These are phyloP conservation scores for Globisporangium nunn DNA, from an alignment of 352 stramenopile species.

Conservation along the genomic window DNA sequence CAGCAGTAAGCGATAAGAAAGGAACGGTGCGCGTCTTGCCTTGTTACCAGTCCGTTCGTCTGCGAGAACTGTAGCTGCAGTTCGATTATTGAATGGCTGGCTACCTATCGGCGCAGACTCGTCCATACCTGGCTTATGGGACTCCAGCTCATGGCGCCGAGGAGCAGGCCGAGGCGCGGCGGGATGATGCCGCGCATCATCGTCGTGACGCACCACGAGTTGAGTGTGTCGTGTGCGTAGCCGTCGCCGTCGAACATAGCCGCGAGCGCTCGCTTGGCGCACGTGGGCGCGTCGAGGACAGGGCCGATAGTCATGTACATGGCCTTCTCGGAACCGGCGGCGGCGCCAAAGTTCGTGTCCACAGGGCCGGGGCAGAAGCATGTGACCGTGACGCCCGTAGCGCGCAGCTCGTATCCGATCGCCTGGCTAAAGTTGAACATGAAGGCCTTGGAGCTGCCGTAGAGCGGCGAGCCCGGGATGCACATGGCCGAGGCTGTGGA, in stretches of 20 bases:
- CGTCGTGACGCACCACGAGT: constrained; percentile 4
- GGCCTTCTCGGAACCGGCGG: constrained; percentile 23
- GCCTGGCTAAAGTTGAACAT: constrained; percentile 60
- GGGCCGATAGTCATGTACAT: background rate
- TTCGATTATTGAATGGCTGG: background rate
- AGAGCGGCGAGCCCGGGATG: constrained; percentile 49
- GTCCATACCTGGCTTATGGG: background rate
- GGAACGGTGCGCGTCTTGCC: background rate
- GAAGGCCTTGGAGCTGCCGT: constrained; percentile 64
- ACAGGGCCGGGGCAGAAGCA: constrained; percentile 53
- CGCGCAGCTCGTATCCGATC: constrained; percentile 65
- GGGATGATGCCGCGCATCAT: constrained; percentile 4
- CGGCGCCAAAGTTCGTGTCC: constrained; percentile 56
- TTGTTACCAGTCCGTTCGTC: too few relatives aligned
- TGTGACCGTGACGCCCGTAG: constrained; percentile 55
- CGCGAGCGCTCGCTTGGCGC: constrained; percentile 8
- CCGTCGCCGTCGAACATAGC: constrained; percentile 15
- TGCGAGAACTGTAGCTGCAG: too few relatives aligned
- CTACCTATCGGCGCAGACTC: background rate
- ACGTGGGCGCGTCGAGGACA: constrained; percentile 4
- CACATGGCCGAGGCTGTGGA: constrained; percentile 46
- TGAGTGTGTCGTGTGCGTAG: constrained; percentile 44
- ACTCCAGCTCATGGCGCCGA: background rate
- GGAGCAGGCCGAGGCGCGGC: background rate
- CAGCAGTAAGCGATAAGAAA: background rate